Percentiles rank a stretch among this genome's conserved stretches.
These are phyloP conservation scores for Leccinum huronense DNA, from an alignment of 1,284 basidiomycete genomes.

Conservation along the genomic window DNA sequence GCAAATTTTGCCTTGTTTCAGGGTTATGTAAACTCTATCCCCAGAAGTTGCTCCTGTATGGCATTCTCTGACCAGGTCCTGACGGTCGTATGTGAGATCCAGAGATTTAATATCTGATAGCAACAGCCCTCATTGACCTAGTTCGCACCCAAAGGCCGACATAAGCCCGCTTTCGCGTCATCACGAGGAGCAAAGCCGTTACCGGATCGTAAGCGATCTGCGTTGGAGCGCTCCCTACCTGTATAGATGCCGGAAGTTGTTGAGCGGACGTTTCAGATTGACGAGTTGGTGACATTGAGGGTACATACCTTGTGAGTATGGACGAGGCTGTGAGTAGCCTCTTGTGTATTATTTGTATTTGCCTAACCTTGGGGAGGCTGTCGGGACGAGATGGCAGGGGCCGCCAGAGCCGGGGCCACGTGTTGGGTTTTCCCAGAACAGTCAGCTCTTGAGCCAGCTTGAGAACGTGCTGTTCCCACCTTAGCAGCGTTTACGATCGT, in stretches of 20 bases:
- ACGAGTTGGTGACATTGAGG: constrained; percentile 1
- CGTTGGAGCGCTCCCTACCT: background rate
- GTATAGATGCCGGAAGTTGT: background rate
- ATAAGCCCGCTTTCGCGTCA: constrained; percentile 12
- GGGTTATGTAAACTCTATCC: constrained; percentile 2
- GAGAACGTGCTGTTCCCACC: constrained; percentile 14
- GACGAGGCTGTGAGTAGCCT: constrained; percentile 17
- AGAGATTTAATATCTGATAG: background rate
- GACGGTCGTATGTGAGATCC: background rate
- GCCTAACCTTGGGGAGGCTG: constrained; percentile 20
- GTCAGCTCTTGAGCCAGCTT: constrained; percentile 15
- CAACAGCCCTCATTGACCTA: constrained; percentile 10
- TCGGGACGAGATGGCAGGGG: constrained; percentile 1
- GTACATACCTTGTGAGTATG: constrained; percentile 1
- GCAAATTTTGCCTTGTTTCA: too few relatives aligned
- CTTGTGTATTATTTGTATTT: constrained; percentile 23
- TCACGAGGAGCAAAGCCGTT: background rate
- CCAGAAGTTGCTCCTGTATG: background rate
- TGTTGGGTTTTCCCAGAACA: constrained; percentile 18
- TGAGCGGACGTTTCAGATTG: background rate
- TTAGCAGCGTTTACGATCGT: constrained; percentile 21
- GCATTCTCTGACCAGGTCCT: constrained; percentile 1
- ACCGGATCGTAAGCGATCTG: background rate
- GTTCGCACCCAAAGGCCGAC: constrained; percentile 17
- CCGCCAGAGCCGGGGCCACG: constrained; percentile 17